Base-by-base conservation (phyloP, 176 grass and related monocot species). In the Oryza nivara region DNA sequence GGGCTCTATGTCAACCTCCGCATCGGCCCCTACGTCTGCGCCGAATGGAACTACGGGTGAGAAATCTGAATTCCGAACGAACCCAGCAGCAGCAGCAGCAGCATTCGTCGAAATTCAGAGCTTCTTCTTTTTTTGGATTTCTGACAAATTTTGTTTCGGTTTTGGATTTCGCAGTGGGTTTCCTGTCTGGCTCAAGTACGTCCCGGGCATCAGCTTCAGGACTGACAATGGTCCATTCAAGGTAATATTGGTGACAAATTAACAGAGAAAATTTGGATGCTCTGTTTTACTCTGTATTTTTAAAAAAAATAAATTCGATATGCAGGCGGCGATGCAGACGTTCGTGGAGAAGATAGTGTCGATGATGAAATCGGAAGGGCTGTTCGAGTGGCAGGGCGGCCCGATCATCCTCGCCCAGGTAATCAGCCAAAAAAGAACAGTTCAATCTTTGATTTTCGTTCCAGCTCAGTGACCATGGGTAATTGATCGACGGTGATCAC, bases 111-210 rank as follows among this genome's bases (percentile, higher is more conserved):
- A 23, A 63, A 63, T 63, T 23, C 58, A 63, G 7, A 23, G n/a
- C 7, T 3, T 36, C 23, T 71, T 26, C 7, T 15, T 26, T 26
- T 49, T 49, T 40, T 73, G 68, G 56, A 19, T 83, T 66, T 11
- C 58, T n/a, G 0, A 58, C 0, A 63, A 61, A 34, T 7, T 66
- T 68, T 7, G 43, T 47, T 12, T 47, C 12, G 26, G 5, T 34
- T 34, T 25, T 71, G 38, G 51, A 70, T 47, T 74, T 56, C 76
- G 83, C 80, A 98, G 96, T 16, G 96, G 96, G 16, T 99, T 99
- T 74, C 96, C 96, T 45, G 93, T 94, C 8, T 98, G 96, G 96
- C 93, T 99, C 43, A 99, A 99, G 76, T 99, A 95, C 47, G 96
- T 99, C 25, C 89, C 96, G 11, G 96, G 96, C 60, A 92, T 96